Conservation (phyloP, 208 protist species). For the Porcisia hertigi region DNA sequence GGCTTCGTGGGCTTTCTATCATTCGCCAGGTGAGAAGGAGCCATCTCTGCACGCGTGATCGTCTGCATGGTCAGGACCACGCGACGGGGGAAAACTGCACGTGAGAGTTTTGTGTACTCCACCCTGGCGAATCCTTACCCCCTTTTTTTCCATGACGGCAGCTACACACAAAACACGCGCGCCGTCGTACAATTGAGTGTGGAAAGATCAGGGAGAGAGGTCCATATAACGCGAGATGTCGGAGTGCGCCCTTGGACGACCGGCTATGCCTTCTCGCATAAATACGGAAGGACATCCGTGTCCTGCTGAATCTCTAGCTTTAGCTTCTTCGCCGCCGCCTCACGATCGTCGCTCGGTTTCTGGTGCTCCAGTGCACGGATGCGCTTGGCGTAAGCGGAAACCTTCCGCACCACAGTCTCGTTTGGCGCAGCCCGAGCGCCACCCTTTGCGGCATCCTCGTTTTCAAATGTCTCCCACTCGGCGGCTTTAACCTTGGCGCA, state of each 20-base stretch:
- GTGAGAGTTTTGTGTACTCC: neutral
- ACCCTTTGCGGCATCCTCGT: slow-evolving; percentile 4
- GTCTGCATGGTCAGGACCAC: neutral
- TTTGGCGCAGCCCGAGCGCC: slow-evolving; percentile 8
- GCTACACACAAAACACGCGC: neutral
- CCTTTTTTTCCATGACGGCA: neutral
- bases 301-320: slow-evolving; percentile 58
- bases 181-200: neutral
- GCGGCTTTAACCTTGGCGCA: slow-evolving; percentile 79
- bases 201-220: neutral
- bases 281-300: slow-evolving; percentile 27
- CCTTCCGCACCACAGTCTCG: slow-evolving; percentile 34
- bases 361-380: slow-evolving; percentile 53
- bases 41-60: neutral
- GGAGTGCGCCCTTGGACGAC: neutral
- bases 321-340: slow-evolving; percentile 38
- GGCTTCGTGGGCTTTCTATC: neutral
- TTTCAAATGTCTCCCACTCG: slow-evolving; percentile 86
- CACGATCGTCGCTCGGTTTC: slow-evolving; percentile 20
- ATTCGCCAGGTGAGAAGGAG: neutral
- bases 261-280: slow-evolving; percentile 11
- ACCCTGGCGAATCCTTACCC: neutral
- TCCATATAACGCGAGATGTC: neutral
- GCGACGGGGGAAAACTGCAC: neutral
- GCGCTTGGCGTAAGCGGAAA: slow-evolving; percentile 69